Evolutionary conservation across 345 rosid genomes (phyloP).

Genomic region (Punica granatum): DNA sequence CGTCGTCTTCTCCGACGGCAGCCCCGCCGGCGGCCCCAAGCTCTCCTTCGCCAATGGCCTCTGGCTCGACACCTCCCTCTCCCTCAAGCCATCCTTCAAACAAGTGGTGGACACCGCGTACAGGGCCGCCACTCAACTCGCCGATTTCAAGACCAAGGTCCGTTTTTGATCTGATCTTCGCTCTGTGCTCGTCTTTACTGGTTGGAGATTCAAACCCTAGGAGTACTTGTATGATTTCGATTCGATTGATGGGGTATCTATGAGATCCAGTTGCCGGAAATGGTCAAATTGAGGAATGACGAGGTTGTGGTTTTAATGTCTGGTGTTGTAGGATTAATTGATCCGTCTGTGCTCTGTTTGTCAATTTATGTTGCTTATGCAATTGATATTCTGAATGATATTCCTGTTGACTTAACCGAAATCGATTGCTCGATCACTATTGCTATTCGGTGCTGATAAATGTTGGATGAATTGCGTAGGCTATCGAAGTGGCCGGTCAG

Average conservation of each 20-base stretch:
- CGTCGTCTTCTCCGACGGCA: conserved; percentile 62
- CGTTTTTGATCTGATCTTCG: not conserved
- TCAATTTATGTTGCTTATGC: not conserved
- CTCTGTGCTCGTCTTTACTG: not conserved
- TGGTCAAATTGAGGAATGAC: not conserved
- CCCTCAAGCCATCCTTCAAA: conserved; percentile 54
- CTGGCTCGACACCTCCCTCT: conserved; percentile 60
- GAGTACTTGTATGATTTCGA: not conserved
- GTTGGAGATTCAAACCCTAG: not conserved
- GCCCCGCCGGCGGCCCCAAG: conserved; percentile 54
- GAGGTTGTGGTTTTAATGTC: not conserved
- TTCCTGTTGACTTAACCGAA: not conserved
- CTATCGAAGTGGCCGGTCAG: conserved; percentile 48
- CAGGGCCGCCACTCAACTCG: conserved; percentile 53
- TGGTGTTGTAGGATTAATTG: not conserved
- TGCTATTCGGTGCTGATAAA: not conserved
- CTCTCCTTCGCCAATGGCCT: conserved; percentile 55
- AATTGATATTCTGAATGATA: not conserved
- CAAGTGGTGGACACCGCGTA: conserved; percentile 41
- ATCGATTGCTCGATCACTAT: not conserved
- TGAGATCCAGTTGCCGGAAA: not conserved
- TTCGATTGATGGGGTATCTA: not conserved
- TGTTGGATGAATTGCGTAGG: conserved; percentile 27
- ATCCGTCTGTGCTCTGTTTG: not conserved
- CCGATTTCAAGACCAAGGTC: conserved; percentile 74